Evolutionary conservation across 495 filamentous ascomycete species (phyloP).

Genomic region (Xylaria castorea): DNA sequence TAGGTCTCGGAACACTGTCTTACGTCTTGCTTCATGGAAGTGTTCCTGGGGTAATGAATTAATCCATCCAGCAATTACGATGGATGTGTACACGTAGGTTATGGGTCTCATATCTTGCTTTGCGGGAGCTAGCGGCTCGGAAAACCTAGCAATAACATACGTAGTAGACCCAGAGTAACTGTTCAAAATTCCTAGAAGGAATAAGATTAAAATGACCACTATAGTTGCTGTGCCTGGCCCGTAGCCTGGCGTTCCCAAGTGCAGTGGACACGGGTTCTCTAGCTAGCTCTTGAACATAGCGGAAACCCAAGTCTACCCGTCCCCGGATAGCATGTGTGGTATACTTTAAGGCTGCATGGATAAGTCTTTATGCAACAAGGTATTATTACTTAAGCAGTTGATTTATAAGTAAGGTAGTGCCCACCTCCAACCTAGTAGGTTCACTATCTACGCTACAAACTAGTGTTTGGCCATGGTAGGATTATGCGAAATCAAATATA

Average conservation of each 20-base stretch:
- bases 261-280: neutral
- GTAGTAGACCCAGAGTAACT: neutral
- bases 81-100: neutral
- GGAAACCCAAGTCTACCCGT: neutral
- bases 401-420: no score
- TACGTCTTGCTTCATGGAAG: neutral
- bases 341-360: neutral
- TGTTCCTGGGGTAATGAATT: neutral
- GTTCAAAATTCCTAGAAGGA: neutral
- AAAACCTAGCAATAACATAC: neutral
- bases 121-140: conserved; percentile 12
- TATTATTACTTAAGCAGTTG: conserved; percentile 3
- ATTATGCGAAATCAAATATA: neutral
- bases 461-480: neutral
- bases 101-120: neutral
- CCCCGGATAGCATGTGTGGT: neutral
- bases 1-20: neutral
- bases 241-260: conserved; percentile 6
- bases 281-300: neutral
- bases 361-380: neutral
- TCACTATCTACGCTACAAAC: neutral
- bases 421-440: neutral
- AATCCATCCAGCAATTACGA: neutral
- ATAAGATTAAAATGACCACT: neutral
- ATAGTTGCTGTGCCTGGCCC: neutral